Evolutionary conservation across 2,329 filamentous ascomycete species (phyloP), one percentile per base, ranked within the genome.

Genomic region (Aspergillus sojae): DNA sequence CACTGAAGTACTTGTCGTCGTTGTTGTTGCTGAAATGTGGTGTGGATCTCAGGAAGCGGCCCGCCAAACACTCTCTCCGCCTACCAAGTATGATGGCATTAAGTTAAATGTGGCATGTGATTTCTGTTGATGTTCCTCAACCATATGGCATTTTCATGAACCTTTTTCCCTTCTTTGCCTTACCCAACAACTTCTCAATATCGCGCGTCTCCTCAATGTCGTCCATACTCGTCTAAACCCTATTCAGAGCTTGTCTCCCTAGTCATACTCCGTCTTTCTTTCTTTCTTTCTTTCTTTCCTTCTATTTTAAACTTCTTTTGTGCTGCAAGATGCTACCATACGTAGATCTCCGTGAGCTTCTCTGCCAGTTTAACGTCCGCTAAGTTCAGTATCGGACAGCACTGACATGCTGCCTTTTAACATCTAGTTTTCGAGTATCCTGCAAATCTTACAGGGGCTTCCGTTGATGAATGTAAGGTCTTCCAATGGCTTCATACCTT

Each of bases 381-480:
- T 34, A 26, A 10, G 36, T 3, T 34, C n/a, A 34, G 48, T 26
- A 53, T 28, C 46, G 36, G 36, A 58, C 36, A 61, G 62, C 62
- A 61, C 62, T 68, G 52, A 65, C 58, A 46, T 59, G 67, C 63
- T 71, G 52, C 66, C 58, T 57, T 34, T 34, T 28, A 58, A 4
- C 61, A 56, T 63, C 59, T 26, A 90, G 88, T 88, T 58, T 91
- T 91, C 71, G 79, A 82, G 62, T 87, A 88, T 77, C 81, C 85
- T 61, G 83, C 84, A 57, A 79, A 78, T 63, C 76, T 83, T 28
- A 81, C 89, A 34, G 89, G 89, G 48, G 86, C 88, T 56, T 89
- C 88, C 23, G 76, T 85, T 63, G 89, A 91, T 77, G 88, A 91
- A 73, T 77, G 88, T 89, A 80, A 57, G 74, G 23, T n/a, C 53